Base-by-base conservation (phyloP, 148 eudicot genomes). In the Spergularia bocconei region DNA sequence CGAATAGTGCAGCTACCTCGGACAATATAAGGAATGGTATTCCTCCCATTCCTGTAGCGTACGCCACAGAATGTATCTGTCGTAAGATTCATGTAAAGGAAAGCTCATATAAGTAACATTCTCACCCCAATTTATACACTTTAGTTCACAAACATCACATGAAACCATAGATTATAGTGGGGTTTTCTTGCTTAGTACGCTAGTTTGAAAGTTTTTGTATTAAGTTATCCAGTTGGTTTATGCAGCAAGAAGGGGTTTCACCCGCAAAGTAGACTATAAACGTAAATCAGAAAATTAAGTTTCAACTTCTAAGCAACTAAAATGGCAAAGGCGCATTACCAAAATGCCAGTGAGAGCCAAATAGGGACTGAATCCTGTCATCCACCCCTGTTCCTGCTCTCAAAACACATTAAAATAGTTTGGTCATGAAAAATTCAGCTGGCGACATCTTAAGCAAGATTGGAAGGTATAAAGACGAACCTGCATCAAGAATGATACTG, bases 11-110 rank as follows among this genome's bases (percentile, higher is more conserved):
- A 8, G 9, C 1, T 69, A 84, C 87, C 80, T 84, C 87, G 17
- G 85, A 76, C 83, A 84, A 76, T 21, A 84, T 79, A 67, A 84
- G 41, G 61, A 51, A 82, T 36, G 82, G 83, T 73, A 82, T 69
- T 44, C 79, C 80, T 72, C 78, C 81, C 83, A 84, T 79, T 70
- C 85, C 87, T 33, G 82, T 63, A 12, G 83, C 79, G 56, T 33
- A 82, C 29, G 83, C 11, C 13, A 71, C 82, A 19, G 79, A 82
- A 69, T 33, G 82, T 2, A 80, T 63, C 82, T 84, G 63, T 33
- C 11, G 19, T 7, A 15, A 25, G 41, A 69, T 38, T 5, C 53
- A 65, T 29, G 36, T 54, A 13, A 29, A 19, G 67, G 11, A 21
- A n/a, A 52, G 50, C 36, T 41, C 11, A 60, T 14, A 13, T 14